Evolutionary conservation across 441 rosid genomes (phyloP).

Genomic region (Euphorbia schlechtendalii): DNA sequence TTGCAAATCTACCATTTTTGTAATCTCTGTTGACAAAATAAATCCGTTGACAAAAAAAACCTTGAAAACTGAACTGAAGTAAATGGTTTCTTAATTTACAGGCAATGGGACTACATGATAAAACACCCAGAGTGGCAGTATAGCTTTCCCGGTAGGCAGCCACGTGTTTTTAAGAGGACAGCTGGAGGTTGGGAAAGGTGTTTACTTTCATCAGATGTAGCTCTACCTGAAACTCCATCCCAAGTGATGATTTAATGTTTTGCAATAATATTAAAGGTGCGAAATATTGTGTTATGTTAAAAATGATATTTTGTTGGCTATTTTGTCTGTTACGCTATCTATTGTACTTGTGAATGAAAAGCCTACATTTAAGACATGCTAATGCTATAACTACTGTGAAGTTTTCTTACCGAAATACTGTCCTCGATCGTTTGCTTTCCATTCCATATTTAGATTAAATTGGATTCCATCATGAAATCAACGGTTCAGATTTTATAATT

Average conservation of each 20-base stretch:
- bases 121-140: conserved; percentile 59
- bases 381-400: no score
- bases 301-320: neutral
- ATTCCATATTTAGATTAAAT: no score
- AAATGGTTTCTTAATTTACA: conserved; percentile 20
- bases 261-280: neutral
- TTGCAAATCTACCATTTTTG: neutral
- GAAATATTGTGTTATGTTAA: neutral
- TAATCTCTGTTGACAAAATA: neutral
- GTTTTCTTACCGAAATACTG: no score
- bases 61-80: neutral
- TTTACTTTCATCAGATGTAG: conserved; percentile 9
- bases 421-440: no score
- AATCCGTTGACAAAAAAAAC: no score
- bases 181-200: conserved; percentile 52
- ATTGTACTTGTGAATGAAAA: no score
- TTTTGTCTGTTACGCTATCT: no score
- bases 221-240: neutral
- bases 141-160: conserved; percentile 49
- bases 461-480: no score
- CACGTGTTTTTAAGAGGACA: conserved; percentile 55
- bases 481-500: no score
- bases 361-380: no score
- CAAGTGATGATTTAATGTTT: neutral
- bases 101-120: conserved; percentile 64